Conservation (phyloP, 306 rosid genomes). For the Castanea mollissima region DNA sequence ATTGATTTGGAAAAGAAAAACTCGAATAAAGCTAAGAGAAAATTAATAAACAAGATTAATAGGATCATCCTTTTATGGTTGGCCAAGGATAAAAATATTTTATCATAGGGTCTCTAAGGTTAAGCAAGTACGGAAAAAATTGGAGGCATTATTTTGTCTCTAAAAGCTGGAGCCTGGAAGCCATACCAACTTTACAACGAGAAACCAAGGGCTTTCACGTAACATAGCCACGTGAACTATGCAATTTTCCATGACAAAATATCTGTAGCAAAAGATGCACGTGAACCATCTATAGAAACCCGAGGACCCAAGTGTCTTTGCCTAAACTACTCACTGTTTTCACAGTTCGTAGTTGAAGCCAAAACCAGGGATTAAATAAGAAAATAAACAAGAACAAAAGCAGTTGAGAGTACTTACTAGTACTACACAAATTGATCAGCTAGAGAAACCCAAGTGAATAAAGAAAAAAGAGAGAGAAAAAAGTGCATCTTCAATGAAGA, state of each 20-base stretch:
- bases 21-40: too few relatives aligned
- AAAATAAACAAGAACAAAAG: constrained; percentile 15
- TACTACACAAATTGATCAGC: neutral
- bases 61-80: too few relatives aligned
- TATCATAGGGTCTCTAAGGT: too few relatives aligned
- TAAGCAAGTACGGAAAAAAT: too few relatives aligned
- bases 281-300: constrained; percentile 43
- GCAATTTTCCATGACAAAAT: constrained; percentile 18
- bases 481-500: constrained; percentile 47
- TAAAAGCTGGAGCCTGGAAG: constrained; percentile 1
- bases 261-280: constrained; percentile 30
- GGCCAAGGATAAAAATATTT: too few relatives aligned
- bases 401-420: constrained; percentile 16
- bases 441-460: constrained; percentile 27
- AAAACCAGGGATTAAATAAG: constrained; percentile 24
- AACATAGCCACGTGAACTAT: constrained; percentile 27
- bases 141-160: constrained; percentile 6
- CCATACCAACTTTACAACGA: constrained; percentile 22
- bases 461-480: constrained; percentile 10
- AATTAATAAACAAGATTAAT: too few relatives aligned
- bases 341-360: constrained; percentile 30
- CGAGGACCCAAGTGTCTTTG: constrained; percentile 45
- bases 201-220: constrained; percentile 1
- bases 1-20: too few relatives aligned
- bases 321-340: constrained; percentile 31